Base-by-base conservation (phyloP, 495 filamentous ascomycete species). In the Lasiosphaeria ovina region DNA sequence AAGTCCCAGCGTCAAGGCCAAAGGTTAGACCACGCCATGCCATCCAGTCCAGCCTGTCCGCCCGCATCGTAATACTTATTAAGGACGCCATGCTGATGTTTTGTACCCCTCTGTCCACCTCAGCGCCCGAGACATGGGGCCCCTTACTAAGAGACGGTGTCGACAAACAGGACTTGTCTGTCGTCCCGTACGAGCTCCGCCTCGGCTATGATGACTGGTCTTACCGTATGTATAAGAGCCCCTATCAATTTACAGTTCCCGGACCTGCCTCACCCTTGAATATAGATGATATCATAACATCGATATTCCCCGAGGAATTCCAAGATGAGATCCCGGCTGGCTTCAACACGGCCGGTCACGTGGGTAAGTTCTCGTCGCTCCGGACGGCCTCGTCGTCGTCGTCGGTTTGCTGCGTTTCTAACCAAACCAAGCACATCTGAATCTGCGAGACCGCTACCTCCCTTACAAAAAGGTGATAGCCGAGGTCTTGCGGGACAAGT, bases 141-240 rank as follows among this genome's bases (percentile, higher is more conserved):
- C 67, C 85, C 5, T 81, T 75, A 35, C 69, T 96, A n/a, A 80
- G 72, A 40, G 86, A 89, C 52, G 81, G 91, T 32, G 84, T 93
- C 1, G 69, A 86, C 53, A 81, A 78, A 54, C 79, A 87, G 61
- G 82, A 87, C 36, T 70, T 96, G 42, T 77, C 78, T 12, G 67
- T 98, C 36, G 77, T 89, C 11, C 87, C 90, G 6, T 98, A 88
- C 70, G 79, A 86, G 49, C 74, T 99, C 42, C 68, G 79, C 40
- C 77, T 99, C 60, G 83, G 88, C 54, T 99, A 99, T 76, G 78
- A 86, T 58, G 87, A 92, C 72, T 99, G 92, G 92, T 85, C 75
- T 42, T 92, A 91, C 70, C 77, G 91, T 93, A 84, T 61, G 75
- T 5, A 31, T 9, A 44, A 8, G 45, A 70, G 58, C 32, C 59